These are phyloP conservation scores for Trametes versicolor DNA, from an alignment of 1,284 basidiomycete genomes.

Conservation along the genomic window DNA sequence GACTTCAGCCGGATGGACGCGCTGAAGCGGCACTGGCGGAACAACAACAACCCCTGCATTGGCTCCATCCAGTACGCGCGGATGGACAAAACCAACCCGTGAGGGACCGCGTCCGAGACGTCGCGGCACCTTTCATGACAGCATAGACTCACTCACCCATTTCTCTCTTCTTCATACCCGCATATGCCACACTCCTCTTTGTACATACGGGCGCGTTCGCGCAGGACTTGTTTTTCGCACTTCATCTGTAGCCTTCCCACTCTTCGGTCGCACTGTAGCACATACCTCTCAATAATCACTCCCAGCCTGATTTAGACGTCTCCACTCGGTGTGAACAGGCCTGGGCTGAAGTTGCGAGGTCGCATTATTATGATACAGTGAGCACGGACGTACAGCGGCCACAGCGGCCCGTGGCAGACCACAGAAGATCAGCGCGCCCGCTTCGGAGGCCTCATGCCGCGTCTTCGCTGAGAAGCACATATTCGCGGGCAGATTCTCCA, in stretches of 20 bases:
- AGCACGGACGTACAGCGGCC: conserved; percentile 25
- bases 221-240: conserved; percentile 12
- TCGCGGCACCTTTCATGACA: neutral
- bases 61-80: conserved; percentile 29
- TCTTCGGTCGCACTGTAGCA: conserved; percentile 9
- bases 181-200: neutral
- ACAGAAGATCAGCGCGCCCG: conserved; percentile 1
- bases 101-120: neutral
- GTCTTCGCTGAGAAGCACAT: conserved; percentile 89
- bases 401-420: conserved; percentile 5
- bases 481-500: conserved; percentile 87
- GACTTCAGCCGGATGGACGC: conserved; percentile 42
- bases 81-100: conserved; percentile 13
- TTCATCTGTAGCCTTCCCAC: conserved; percentile 11
- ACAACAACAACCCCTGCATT: conserved; percentile 33
- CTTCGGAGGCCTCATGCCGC: conserved; percentile 51
- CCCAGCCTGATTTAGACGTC: neutral
- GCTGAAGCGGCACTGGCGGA: conserved; percentile 41
- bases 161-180: conserved; percentile 8
- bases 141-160: conserved; percentile 5
- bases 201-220: conserved; percentile 1
- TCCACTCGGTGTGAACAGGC: neutral
- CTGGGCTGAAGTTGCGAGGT: neutral
- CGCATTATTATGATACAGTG: conserved; percentile 17
- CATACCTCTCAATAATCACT: conserved; percentile 9